phyloP scores from a whole-genome alignment of 169 alveolate species.

The Cryptosporidium tyzzeri region DNA sequence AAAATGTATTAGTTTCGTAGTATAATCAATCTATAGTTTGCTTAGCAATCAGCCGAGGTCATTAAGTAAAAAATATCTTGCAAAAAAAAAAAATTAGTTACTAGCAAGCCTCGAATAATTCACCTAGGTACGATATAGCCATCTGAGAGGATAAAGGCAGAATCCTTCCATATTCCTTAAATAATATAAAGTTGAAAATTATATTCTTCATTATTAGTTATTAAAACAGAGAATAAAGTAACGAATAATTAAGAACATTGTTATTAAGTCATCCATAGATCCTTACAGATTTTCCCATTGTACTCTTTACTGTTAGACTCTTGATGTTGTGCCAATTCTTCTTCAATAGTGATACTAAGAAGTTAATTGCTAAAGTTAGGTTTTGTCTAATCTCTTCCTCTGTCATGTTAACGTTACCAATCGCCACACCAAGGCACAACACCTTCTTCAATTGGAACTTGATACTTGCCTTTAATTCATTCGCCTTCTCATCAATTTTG shows the following conservation, averaged over 20 bases:
- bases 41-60: not conserved
- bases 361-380: constrained; percentile 96
- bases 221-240: not conserved
- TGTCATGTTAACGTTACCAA: constrained; percentile 97
- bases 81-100: not conserved
- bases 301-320: constrained; percentile 96
- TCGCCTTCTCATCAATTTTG: constrained; percentile 95
- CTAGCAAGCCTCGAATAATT: not conserved
- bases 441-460: constrained; percentile 95
- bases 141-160: not conserved
- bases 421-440: constrained; percentile 98
- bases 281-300: constrained; percentile 98
- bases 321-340: constrained; percentile 99
- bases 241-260: constrained; percentile 1
- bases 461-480: constrained; percentile 93
- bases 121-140: not conserved
- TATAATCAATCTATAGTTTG: not conserved
- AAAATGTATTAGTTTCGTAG: not conserved
- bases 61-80: not conserved
- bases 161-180: constrained; percentile 8
- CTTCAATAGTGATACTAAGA: constrained; percentile 97
- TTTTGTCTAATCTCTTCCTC: constrained; percentile 98
- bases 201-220: not conserved
- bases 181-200: not conserved
- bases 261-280: constrained; percentile 91